These are phyloP conservation scores for Suillus subluteus DNA, from an alignment of 768 basidiomycete genomes.

Conservation along the genomic window DNA sequence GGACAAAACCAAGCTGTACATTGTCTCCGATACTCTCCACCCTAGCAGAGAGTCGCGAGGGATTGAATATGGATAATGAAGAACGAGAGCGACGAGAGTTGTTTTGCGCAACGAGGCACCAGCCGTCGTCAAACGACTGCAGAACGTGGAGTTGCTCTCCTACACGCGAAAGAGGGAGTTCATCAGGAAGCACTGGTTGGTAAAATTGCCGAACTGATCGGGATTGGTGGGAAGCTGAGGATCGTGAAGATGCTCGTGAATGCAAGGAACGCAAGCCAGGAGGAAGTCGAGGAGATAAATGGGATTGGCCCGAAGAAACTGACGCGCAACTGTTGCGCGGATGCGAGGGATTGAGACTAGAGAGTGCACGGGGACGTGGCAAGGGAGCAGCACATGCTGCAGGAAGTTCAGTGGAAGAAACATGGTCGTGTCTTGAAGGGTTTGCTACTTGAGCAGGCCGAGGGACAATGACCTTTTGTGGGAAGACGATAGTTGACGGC, in stretches of 20 bases:
- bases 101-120: slow-evolving; percentile 74
- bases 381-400: slow-evolving; percentile 12
- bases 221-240: slow-evolving; percentile 36
- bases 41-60: slow-evolving; percentile 23
- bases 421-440: slow-evolving; percentile 48
- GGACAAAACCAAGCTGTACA: slow-evolving; percentile 72
- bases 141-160: slow-evolving; percentile 68
- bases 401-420: slow-evolving; percentile 41
- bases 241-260: slow-evolving; percentile 17
- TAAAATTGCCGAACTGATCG: slow-evolving; percentile 70
- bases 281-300: slow-evolving; percentile 26
- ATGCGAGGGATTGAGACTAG: slow-evolving; percentile 22
- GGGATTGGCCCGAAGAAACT: slow-evolving; percentile 43
- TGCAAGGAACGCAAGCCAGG: slow-evolving; percentile 12
- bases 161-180: slow-evolving; percentile 54
- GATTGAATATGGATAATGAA: slow-evolving; percentile 48
- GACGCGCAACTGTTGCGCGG: slow-evolving; percentile 39
- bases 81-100: slow-evolving; percentile 41
- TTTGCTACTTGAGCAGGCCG: slow-evolving; percentile 43
- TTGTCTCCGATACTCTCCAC: slow-evolving; percentile 34
- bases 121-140: slow-evolving; percentile 76
- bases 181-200: slow-evolving; percentile 73
- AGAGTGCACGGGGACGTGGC: slow-evolving; percentile 22
- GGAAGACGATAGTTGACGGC: slow-evolving; percentile 54
- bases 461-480: slow-evolving; percentile 46